A percentile compares a stretch with the other conserved stretches of the same genome.
Conservation (phyloP, 225 moss, liverwort and hornwort genomes). For the Antitrichia curtipendula region DNA sequence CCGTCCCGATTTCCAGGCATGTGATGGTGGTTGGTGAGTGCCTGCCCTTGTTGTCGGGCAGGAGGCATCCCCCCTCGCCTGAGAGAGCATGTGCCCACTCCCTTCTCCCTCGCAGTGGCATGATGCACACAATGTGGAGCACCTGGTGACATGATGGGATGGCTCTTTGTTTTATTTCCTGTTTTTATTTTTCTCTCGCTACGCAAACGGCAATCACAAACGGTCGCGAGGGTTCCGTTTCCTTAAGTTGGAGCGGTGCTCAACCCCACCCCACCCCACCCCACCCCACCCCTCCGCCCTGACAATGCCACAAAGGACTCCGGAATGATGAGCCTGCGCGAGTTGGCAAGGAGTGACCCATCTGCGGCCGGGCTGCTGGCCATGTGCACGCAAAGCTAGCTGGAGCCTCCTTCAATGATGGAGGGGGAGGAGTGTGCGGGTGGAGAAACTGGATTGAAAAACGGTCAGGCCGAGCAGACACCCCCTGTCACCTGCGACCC, state of each 20-base stretch:
- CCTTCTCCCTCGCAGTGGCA: no score
- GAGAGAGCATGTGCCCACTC: background rate
- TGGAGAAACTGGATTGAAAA: background rate
- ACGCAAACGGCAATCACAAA: no score
- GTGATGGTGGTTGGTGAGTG: background rate
- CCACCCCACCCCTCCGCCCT: no score
- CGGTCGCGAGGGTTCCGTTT: no score
- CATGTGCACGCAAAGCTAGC: slow-evolving; percentile 6
- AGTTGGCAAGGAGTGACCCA: background rate
- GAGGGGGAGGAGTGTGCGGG: background rate
- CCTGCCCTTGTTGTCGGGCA: background rate
- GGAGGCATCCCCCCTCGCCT: background rate
- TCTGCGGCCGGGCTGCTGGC: background rate
- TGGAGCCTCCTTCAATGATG: background rate
- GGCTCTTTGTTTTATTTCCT: no score
- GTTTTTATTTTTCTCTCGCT: no score
- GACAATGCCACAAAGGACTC: background rate
- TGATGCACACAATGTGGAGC: no score
- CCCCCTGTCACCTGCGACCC: no score
- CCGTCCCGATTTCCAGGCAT: no score
- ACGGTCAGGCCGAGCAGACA: background rate
- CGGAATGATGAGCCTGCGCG: background rate
- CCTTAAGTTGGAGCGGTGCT: no score
- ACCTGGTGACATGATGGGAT: no score
- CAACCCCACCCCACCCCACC: accelerated